Evolutionary conservation across 2,329 filamentous ascomycete species (phyloP).

Genomic region (Monosporascus sp.): DNA sequence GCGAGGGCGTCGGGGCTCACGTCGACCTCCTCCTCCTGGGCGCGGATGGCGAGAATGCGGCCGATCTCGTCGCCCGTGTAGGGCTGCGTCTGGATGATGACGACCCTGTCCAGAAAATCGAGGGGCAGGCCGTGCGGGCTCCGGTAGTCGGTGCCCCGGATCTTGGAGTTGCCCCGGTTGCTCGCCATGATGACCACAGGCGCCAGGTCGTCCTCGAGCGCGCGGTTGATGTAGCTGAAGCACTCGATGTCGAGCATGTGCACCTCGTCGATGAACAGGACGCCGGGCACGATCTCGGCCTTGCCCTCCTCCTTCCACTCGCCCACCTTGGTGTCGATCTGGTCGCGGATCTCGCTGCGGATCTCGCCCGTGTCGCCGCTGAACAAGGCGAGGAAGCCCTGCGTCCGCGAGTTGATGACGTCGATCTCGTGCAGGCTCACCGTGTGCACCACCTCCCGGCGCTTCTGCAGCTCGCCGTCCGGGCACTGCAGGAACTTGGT

Average conservation of each 20-base stretch:
- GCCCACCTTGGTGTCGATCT: conserved; percentile 98
- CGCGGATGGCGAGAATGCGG: conserved; percentile 87
- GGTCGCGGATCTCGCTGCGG: conserved; percentile 90
- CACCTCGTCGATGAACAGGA: conserved; percentile 97
- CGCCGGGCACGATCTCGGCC: conserved; percentile 93
- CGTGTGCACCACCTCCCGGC: conserved; percentile 94
- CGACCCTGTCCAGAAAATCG: conserved; percentile 91
- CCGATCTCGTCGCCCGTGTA: conserved; percentile 82
- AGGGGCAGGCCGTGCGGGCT: conserved; percentile 91
- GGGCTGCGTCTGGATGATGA: conserved; percentile 89
- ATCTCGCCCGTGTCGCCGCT: conserved; percentile 98
- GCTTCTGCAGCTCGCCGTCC: conserved; percentile 94
- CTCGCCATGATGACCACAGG: conserved; percentile 99
- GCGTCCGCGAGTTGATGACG: conserved; percentile 98
- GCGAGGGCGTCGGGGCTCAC: conserved; percentile 84
- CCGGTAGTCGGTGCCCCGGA: conserved; percentile 88
- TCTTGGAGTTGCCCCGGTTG: conserved; percentile 87
- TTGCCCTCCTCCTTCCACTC: conserved; percentile 99
- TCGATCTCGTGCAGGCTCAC: conserved; percentile 98
- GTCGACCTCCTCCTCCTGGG: conserved; percentile 94
- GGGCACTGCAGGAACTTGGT: conserved; percentile 98
- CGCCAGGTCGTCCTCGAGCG: conserved; percentile 87
- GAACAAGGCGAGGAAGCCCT: conserved; percentile 95
- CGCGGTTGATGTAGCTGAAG: conserved; percentile 97
- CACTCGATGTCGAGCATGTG: conserved; percentile 99